These are phyloP conservation scores for Talaromyces amestolkiae DNA, from an alignment of 2,329 filamentous ascomycete genomes.

Conservation along the genomic window DNA sequence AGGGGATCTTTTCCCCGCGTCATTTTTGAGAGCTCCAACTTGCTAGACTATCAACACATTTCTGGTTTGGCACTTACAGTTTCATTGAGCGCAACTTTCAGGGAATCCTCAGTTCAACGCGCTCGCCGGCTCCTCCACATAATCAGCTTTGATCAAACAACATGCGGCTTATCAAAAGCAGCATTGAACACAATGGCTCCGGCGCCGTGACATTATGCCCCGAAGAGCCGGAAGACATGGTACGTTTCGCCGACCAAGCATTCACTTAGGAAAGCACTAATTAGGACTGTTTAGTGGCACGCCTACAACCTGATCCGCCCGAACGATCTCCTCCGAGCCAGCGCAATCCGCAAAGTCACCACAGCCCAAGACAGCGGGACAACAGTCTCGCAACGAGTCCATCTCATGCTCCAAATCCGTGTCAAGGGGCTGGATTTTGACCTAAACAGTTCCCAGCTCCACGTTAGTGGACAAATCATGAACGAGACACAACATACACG, in stretches of 20 bases:
- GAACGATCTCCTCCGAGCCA: constrained; percentile 62
- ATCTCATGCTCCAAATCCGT: constrained; percentile 62
- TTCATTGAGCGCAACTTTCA: too few relatives aligned
- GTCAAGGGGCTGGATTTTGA: constrained; percentile 69
- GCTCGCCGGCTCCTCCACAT: not conserved
- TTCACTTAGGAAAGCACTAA: too few relatives aligned
- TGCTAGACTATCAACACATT: too few relatives aligned
- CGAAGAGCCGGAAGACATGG: constrained; percentile 75
- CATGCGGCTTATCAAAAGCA: constrained; percentile 67
- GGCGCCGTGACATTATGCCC: constrained; percentile 66
- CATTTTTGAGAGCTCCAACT: not conserved
- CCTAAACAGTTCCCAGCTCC: constrained; percentile 64
- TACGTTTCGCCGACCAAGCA: constrained; percentile 30
- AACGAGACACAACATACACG: constrained; percentile 67
- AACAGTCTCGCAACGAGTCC: constrained; percentile 62
- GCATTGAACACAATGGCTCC: constrained; percentile 65
- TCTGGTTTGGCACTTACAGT: too few relatives aligned
- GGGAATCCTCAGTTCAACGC: too few relatives aligned
- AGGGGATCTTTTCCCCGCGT: constrained; percentile 17
- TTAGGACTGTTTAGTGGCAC: constrained; percentile 57
- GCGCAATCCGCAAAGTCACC: constrained; percentile 65
- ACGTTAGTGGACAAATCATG: constrained; percentile 64
- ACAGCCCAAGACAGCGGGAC: constrained; percentile 59
- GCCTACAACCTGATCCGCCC: constrained; percentile 70
- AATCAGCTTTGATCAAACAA: not conserved